Percentiles rank a stretch among this genome's conserved stretches.
These are phyloP conservation scores for Nitzschia sp. DNA, from an alignment of 108 stramenopile genomes.

Conservation along the genomic window DNA sequence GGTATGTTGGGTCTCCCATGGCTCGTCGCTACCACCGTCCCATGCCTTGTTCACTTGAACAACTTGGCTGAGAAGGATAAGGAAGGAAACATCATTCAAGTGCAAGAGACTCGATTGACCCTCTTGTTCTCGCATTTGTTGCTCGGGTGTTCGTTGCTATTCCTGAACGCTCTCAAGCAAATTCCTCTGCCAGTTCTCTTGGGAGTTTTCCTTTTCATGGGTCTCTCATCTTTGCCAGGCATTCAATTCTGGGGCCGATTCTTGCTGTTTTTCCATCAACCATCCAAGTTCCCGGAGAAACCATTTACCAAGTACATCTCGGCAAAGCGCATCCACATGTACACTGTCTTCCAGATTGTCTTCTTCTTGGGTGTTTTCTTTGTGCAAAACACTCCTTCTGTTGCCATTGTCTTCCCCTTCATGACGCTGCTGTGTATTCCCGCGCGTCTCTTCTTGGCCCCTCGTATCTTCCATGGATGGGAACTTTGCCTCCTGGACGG, in stretches of 20 bases:
- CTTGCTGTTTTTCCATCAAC: conserved; percentile 57
- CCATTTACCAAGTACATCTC: conserved; percentile 40
- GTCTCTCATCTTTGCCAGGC: conserved; percentile 30
- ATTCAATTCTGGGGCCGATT: conserved; percentile 60
- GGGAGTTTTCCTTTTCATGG: conserved; percentile 60
- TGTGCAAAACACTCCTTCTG: conserved; percentile 38
- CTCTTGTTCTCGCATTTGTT: conserved; percentile 34
- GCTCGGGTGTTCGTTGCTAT: conserved; percentile 25
- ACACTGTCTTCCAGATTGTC: conserved; percentile 41
- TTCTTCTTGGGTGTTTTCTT: conserved; percentile 45
- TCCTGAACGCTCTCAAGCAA: conserved; percentile 24
- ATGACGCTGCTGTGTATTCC: conserved; percentile 54
- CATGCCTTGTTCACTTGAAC: conserved; percentile 42
- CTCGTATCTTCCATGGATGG: conserved; percentile 44
- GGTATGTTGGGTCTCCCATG: conserved; percentile 46
- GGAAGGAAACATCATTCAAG: conserved; percentile 29
- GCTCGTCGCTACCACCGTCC: conserved; percentile 54
- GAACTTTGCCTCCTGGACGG: conserved; percentile 54
- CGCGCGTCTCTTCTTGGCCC: conserved; percentile 38
- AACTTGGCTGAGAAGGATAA: conserved; percentile 40
- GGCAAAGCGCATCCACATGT: conserved; percentile 35
- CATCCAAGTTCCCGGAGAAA: conserved; percentile 28
- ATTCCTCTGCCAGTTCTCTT: conserved; percentile 50
- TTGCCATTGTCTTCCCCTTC: conserved; percentile 55
- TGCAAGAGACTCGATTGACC: conserved; percentile 52